Base-by-base conservation (phyloP, 768 basidiomycete species). In the Mycena polygramma region DNA sequence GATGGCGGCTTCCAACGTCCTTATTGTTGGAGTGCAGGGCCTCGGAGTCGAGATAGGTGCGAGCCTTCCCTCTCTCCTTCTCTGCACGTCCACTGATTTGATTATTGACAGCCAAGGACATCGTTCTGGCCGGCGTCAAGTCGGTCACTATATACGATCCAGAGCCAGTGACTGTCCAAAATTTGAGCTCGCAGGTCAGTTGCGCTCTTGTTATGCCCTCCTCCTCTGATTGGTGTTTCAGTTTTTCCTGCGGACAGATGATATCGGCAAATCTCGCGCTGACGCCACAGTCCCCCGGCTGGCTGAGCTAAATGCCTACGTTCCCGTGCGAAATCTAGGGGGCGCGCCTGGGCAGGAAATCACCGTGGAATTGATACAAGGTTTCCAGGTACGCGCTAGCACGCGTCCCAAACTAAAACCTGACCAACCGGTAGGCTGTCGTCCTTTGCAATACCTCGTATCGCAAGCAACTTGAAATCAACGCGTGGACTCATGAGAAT, bases 61-160 rank as follows among this genome's bases (percentile, higher is more conserved):
- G 76, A 66, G 39, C 41, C 46, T 36, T 70, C 62, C 43, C 45
- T 66, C 65, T 53, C 46, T 24, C 41, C 37, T 60, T 41, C 15
- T 41, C 8, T 41, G 41, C 3, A 10, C 9, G 37, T 68, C 73
- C 20, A 10, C 59, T 59, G 30, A 63, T 52, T 58, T 35, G 69
- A 71, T 35, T 20, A 59, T 30, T 45, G 73, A 8, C 74, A 96
- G 97, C 98, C 71, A 99, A 99, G 86, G 95, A 99, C 79, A 86
- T 98, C 65, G 92, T 90, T 64, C 87, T 99, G 63, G 98, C 98
- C 57, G 98, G 98, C 66, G 98, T 99, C 59, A 99, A 98, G 83
- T 96, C 95, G 8, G 97, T 99, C 37, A 97, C 97, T 7, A 87
- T 99, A 65, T 98, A 90, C 78, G 98, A 99, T 81, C 97, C 97